Conservation (phyloP, 108 stramenopile species). For the Nitzschia putrida region DNA sequence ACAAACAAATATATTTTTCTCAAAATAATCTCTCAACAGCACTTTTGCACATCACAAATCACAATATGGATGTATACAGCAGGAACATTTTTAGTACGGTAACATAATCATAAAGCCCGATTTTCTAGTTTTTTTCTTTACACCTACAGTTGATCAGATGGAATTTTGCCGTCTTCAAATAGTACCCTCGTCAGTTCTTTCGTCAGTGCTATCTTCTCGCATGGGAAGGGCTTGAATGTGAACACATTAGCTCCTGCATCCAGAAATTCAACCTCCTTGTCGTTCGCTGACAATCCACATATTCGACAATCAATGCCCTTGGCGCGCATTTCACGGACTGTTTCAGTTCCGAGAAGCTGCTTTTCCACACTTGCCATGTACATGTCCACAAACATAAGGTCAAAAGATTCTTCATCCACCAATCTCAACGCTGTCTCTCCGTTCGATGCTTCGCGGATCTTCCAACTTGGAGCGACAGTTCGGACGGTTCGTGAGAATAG, state of each 20-base stretch:
- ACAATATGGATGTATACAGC: too few species aligned
- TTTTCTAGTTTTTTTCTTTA: conserved; percentile 8
- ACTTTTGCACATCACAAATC: too few species aligned
- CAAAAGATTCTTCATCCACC: conserved; percentile 42
- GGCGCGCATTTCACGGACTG: conserved; percentile 39
- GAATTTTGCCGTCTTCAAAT: conserved; percentile 7
- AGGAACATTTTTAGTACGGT: too few species aligned
- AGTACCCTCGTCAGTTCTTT: conserved; percentile 21
- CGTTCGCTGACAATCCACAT: conserved; percentile 63
- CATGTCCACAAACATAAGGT: conserved; percentile 51
- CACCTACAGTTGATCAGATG: conserved; percentile 10
- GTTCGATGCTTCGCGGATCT: conserved; percentile 46
- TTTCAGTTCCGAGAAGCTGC: conserved; percentile 61
- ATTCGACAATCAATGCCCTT: conserved; percentile 43
- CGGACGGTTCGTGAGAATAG: conserved; percentile 43
- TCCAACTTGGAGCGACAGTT: conserved; percentile 45
- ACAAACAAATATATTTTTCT: too few species aligned
- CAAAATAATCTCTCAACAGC: too few species aligned
- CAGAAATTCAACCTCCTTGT: conserved; percentile 47
- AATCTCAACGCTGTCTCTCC: conserved; percentile 49
- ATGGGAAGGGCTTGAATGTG: conserved; percentile 61
- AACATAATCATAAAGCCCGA: conserved; percentile 10
- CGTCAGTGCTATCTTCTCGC: conserved; percentile 32
- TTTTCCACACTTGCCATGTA: conserved; percentile 67
- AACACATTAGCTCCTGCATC: conserved; percentile 55